Percentiles rank a stretch among this genome's conserved stretches.
These are phyloP conservation scores for Erodium texanum DNA, from an alignment of 441 rosid genomes.

Conservation along the genomic window DNA sequence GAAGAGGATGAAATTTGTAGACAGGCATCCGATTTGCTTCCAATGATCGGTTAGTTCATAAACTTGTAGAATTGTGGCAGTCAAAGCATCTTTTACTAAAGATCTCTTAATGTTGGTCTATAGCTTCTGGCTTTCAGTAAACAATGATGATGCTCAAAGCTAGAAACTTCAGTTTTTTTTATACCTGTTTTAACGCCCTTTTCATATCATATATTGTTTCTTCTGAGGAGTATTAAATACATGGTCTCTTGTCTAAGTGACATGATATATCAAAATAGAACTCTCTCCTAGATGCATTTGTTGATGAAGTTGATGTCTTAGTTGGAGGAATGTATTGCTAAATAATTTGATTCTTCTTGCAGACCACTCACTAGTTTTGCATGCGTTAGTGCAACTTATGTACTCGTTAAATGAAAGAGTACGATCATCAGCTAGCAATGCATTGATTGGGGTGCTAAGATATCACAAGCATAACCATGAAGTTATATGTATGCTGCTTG, in stretches of 20 bases:
- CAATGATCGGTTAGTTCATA: constrained; percentile 48
- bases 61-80: neutral
- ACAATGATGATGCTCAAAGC: neutral
- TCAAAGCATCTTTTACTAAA: neutral
- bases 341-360: constrained; percentile 26
- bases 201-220: neutral
- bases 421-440: constrained; percentile 39
- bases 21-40: constrained; percentile 49
- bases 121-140: neutral
- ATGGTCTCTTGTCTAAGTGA: neutral
- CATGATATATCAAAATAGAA: neutral
- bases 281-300: constrained; percentile 13
- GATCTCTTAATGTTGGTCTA: neutral
- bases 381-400: constrained; percentile 46
- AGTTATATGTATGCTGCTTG: constrained; percentile 61
- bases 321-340: constrained; percentile 10
- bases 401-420: constrained; percentile 42
- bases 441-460: constrained; percentile 54
- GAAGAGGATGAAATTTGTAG: constrained; percentile 48
- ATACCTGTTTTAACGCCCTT: neutral
- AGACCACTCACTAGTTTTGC: constrained; percentile 65
- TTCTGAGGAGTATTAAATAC: neutral
- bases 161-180: constrained; percentile 2
- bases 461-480: constrained; percentile 52
- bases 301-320: constrained; percentile 14